A percentile compares a stretch with the other conserved stretches of the same genome.
Evolutionary conservation across 805 yeast genomes (phyloP).

Genomic region (Pichia nanzhaoensis): DNA sequence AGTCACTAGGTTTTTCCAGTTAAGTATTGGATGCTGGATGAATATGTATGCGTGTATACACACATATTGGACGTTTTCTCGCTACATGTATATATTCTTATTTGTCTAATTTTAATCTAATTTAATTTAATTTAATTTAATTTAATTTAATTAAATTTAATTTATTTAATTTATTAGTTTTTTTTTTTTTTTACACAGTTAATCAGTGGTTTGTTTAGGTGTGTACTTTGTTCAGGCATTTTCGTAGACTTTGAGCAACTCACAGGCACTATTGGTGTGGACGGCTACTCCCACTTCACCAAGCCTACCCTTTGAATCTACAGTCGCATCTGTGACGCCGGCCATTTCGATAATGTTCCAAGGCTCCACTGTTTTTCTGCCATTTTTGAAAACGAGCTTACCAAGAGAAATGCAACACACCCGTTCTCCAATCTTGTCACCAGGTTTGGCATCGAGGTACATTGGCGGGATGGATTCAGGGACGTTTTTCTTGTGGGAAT

Average conservation of each 20-base stretch:
- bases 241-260: constrained; percentile 1
- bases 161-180: too few species aligned
- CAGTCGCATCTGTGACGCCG: neutral
- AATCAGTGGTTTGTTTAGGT: too few species aligned
- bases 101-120: too few species aligned
- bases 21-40: too few species aligned
- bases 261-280: neutral
- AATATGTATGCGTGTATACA: too few species aligned
- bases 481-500: neutral
- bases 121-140: too few species aligned
- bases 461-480: constrained; percentile 3
- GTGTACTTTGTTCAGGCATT: neutral
- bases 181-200: too few species aligned
- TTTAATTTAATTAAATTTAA: too few species aligned
- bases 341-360: neutral
- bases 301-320: neutral
- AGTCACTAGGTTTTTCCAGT: too few species aligned
- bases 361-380: constrained; percentile 70
- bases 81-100: too few species aligned
- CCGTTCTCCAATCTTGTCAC: constrained; percentile 12
- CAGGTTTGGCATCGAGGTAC: neutral
- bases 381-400: constrained; percentile 75
- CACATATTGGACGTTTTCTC: too few species aligned
- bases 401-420: constrained; percentile 56
- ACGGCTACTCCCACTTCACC: neutral